Evolutionary conservation across 495 filamentous ascomycete genomes (phyloP).

Genomic region (Neurospora pannonica): DNA sequence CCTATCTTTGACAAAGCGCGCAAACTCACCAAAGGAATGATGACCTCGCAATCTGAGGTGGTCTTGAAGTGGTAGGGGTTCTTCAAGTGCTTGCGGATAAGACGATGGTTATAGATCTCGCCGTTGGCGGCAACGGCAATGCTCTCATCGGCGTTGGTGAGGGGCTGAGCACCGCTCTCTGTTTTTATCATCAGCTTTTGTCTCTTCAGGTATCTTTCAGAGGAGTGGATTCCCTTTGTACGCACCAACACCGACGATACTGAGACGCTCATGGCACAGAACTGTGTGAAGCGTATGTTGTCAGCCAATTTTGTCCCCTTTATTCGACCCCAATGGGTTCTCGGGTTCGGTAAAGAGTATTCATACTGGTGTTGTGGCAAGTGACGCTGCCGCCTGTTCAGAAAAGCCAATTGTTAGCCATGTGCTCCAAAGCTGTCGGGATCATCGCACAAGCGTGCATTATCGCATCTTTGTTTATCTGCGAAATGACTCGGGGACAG

Average conservation of each 20-base stretch:
- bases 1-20: not conserved
- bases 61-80: slow-evolving; percentile 88
- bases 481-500: slow-evolving; percentile 13
- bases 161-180: slow-evolving; percentile 83
- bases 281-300: slow-evolving; percentile 42
- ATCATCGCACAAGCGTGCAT: slow-evolving; percentile 3
- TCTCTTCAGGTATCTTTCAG: not conserved
- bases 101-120: slow-evolving; percentile 98
- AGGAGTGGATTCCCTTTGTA: not conserved
- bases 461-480: slow-evolving; percentile 4
- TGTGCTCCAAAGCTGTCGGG: not conserved
- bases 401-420: slow-evolving; percentile 10
- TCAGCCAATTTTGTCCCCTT: slow-evolving; percentile 10
- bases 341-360: not conserved
- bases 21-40: slow-evolving; percentile 79
- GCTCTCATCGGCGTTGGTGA: slow-evolving; percentile 80
- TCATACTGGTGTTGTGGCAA: slow-evolving; percentile 76
- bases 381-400: slow-evolving; percentile 74
- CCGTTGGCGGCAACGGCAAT: slow-evolving; percentile 95
- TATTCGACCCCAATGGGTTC: not conserved
- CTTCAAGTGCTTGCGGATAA: slow-evolving; percentile 77
- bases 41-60: slow-evolving; percentile 94
- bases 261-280: slow-evolving; percentile 91
- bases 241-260: slow-evolving; percentile 83
- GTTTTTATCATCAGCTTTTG: not conserved